Evolutionary conservation across 768 basidiomycete species (phyloP).

Genomic region (Mycena albidolilacea): DNA sequence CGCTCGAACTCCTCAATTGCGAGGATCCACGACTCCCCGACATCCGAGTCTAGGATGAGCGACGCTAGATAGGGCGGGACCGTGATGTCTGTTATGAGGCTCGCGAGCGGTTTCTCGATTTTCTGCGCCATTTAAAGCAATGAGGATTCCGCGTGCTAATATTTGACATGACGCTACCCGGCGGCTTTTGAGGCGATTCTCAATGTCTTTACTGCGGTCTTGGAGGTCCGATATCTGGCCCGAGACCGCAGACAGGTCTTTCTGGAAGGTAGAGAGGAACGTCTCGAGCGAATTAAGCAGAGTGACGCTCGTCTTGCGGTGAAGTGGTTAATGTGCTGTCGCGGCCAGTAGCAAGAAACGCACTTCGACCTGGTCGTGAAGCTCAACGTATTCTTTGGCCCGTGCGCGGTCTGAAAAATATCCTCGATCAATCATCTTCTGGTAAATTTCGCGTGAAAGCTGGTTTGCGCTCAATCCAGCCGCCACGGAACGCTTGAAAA

Average conservation of each 20-base stretch:
- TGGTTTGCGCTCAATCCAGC: not conserved
- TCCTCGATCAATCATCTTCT: slow-evolving; percentile 19
- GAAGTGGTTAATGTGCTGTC: slow-evolving; percentile 18
- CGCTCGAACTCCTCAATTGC: slow-evolving; percentile 87
- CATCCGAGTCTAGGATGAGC: slow-evolving; percentile 86
- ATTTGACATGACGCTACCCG: slow-evolving; percentile 66
- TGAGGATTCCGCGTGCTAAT: not conserved
- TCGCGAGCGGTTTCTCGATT: slow-evolving; percentile 90
- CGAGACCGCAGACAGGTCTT: slow-evolving; percentile 93
- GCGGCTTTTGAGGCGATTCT: slow-evolving; percentile 86
- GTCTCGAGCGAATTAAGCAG: slow-evolving; percentile 90
- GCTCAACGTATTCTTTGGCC: slow-evolving; percentile 81
- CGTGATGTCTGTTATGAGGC: slow-evolving; percentile 83
- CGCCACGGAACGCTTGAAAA: not conserved
- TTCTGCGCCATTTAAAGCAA: slow-evolving; percentile 61
- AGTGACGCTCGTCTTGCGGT: slow-evolving; percentile 81
- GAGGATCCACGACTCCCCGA: slow-evolving; percentile 91
- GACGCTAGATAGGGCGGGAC: slow-evolving; percentile 86
- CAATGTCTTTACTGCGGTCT: slow-evolving; percentile 91
- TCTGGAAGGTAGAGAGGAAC: slow-evolving; percentile 96
- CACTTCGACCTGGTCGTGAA: slow-evolving; percentile 95
- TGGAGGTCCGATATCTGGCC: slow-evolving; percentile 97
- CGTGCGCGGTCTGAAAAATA: slow-evolving; percentile 51
- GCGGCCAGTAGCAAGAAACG: slow-evolving; percentile 17
- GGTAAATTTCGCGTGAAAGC: no score